phyloP scores from a whole-genome alignment of 805 yeast species.

The Aciculoconidium aculeatum region DNA sequence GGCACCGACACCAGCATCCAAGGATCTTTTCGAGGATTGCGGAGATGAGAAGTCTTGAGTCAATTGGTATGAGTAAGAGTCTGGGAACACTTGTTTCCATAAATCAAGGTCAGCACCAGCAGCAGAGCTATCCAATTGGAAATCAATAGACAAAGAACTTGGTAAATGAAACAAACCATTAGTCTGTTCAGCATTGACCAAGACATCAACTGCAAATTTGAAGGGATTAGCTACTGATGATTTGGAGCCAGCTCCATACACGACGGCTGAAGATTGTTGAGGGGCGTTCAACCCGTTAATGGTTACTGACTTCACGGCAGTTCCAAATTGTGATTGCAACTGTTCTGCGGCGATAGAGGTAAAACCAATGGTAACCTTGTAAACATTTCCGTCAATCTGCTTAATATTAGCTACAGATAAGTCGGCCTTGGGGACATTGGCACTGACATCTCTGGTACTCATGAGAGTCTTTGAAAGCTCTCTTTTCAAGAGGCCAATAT shows the following conservation, averaged over 20 bases:
- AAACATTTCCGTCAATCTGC: slow-evolving; percentile 12
- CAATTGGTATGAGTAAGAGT: slow-evolving; percentile 6
- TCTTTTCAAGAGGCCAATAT: slow-evolving; percentile 9
- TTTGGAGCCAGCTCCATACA: slow-evolving; percentile 10
- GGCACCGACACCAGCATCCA: slow-evolving; percentile 1
- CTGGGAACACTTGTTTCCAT: slow-evolving; percentile 9
- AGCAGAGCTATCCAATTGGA: slow-evolving; percentile 8
- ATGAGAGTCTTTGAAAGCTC: slow-evolving; percentile 1
- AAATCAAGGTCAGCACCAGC: slow-evolving; percentile 4
- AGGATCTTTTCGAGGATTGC: too few species aligned
- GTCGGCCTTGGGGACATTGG: slow-evolving; percentile 13
- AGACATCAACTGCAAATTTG: slow-evolving; percentile 13
- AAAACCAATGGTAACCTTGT: slow-evolving; percentile 15
- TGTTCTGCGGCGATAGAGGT: slow-evolving; percentile 12
- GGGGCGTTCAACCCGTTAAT: slow-evolving; percentile 9
- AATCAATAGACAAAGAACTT: slow-evolving; percentile 11
- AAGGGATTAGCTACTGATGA: slow-evolving; percentile 9
- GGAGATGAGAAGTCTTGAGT: slow-evolving; percentile 6
- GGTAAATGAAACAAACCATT: slow-evolving; percentile 13
- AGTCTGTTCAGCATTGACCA: slow-evolving; percentile 11
- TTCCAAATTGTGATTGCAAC: slow-evolving; percentile 9
- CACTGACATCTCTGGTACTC: slow-evolving; percentile 6
- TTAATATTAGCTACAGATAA: slow-evolving; percentile 13
- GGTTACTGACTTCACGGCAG: slow-evolving; percentile 6
- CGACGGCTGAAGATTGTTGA: slow-evolving; percentile 6